These are phyloP conservation scores for Plasmopara viticola DNA, from an alignment of 352 stramenopile species.

Conservation along the genomic window DNA sequence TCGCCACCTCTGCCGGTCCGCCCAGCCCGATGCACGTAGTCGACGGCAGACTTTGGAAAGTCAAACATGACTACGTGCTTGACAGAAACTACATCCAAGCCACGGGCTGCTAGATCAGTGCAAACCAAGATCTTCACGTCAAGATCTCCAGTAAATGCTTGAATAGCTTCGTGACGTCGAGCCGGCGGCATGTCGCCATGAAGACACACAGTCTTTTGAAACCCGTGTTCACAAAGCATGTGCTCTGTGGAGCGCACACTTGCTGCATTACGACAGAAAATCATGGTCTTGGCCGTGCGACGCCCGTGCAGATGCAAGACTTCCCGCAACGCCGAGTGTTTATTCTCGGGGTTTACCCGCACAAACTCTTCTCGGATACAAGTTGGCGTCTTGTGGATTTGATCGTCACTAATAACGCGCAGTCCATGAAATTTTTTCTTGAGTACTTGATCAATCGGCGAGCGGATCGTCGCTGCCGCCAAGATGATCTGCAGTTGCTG, in stretches of 20 bases:
- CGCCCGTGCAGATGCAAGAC: conserved; percentile 37
- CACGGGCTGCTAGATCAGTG: conserved; percentile 89
- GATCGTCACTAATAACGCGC: conserved; percentile 51
- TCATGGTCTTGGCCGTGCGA: conserved; percentile 46
- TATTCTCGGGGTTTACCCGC: conserved; percentile 48
- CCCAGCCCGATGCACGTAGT: conserved; percentile 90
- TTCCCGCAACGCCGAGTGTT: conserved; percentile 66
- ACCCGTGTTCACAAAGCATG: conserved; percentile 74
- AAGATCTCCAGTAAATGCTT: conserved; percentile 40
- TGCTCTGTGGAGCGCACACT: conserved; percentile 76
- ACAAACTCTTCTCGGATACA: conserved; percentile 64
- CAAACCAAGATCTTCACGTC: conserved; percentile 83
- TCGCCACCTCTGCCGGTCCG: conserved; percentile 59
- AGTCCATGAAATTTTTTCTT: conserved; percentile 64
- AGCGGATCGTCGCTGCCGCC: conserved; percentile 60
- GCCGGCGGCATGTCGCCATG: conserved; percentile 68
- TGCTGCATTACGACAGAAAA: conserved; percentile 73
- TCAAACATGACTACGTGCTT: conserved; percentile 92
- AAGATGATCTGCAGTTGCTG: conserved; percentile 61
- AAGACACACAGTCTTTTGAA: conserved; percentile 48
- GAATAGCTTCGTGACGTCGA: conserved; percentile 47
- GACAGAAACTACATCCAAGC: conserved; percentile 87
- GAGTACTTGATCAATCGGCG: conserved; percentile 64
- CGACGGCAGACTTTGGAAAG: conserved; percentile 88
- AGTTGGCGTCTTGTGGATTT: conserved; percentile 63